Evolutionary conservation across 208 protist genomes (phyloP).

Genomic region (Leishmania gerbilli): DNA sequence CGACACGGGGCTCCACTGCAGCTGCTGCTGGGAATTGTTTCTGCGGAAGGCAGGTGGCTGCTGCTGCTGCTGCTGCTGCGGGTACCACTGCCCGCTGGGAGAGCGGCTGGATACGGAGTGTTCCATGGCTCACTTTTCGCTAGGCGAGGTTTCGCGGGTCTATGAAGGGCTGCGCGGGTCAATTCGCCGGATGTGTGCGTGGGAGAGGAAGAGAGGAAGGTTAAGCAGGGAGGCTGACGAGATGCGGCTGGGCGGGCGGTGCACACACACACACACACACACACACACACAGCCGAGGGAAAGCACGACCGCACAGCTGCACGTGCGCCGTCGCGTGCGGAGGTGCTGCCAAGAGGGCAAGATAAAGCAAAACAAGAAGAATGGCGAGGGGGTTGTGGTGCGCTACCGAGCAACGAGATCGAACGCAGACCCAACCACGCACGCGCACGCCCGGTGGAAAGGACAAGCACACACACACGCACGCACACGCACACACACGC

Average conservation of each 20-base stretch:
- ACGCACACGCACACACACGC: neutral
- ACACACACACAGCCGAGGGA: too few relatives aligned
- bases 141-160: neutral
- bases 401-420: neutral
- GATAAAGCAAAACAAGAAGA: neutral
- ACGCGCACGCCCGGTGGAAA: too few relatives aligned
- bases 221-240: neutral
- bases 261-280: too few relatives aligned
- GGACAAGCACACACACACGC: neutral
- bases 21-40: constrained; percentile 11
- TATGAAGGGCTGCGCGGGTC: neutral
- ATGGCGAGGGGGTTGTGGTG: neutral
- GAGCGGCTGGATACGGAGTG: constrained; percentile 33
- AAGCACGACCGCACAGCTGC: neutral
- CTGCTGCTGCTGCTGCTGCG: constrained; percentile 28
- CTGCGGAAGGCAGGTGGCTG: neutral
- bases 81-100: constrained; percentile 48
- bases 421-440: neutral
- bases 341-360: neutral
- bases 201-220: neutral
- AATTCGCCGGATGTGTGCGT: neutral
- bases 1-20: constrained; percentile 25
- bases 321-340: neutral
- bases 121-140: constrained; percentile 1
- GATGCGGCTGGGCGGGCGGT: neutral